phyloP scores from a whole-genome alignment of 2,329 filamentous ascomycete genomes.

The Neonectria ditissima region DNA sequence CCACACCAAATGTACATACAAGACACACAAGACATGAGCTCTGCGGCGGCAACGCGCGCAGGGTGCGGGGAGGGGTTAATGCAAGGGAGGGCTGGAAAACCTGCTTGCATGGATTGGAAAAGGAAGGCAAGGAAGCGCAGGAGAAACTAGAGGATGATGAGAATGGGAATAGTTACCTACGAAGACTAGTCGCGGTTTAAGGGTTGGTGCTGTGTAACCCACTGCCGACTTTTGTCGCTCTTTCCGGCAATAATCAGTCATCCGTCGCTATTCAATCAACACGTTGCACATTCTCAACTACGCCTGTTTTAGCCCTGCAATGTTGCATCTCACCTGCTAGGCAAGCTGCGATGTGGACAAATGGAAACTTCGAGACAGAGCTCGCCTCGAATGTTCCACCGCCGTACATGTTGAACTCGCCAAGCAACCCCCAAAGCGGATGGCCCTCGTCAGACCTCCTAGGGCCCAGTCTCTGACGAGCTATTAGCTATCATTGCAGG shows the following conservation, averaged over 20 bases:
- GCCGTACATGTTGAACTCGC: not conserved
- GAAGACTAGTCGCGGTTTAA: not conserved
- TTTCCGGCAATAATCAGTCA: conserved; percentile 6
- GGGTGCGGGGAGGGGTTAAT: conserved; percentile 27
- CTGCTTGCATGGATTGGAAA: conserved; percentile 35
- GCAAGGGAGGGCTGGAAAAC: conserved; percentile 20
- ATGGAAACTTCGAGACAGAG: conserved; percentile 11
- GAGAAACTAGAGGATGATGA: not conserved
- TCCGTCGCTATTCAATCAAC: conserved; percentile 7
- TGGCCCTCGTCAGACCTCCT: not conserved
- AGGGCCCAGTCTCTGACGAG: conserved; percentile 1
- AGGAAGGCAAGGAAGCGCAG: conserved; percentile 16
- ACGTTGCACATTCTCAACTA: not conserved
- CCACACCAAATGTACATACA: conserved; percentile 29
- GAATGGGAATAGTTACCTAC: conserved; percentile 19
- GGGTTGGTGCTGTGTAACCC: conserved; percentile 8
- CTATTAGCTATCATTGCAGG: conserved; percentile 14
- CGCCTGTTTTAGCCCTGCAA: not conserved
- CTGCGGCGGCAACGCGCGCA: conserved; percentile 33
- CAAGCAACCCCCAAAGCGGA: not conserved
- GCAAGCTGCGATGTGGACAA: conserved; percentile 2
- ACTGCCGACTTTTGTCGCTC: not conserved
- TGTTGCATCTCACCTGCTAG: conserved; percentile 14
- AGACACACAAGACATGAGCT: conserved; percentile 8
- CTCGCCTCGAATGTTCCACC: not conserved